A percentile compares a stretch with the other conserved stretches of the same genome.
Conservation (phyloP, 352 stramenopile genomes). For the Pythium biforme region DNA sequence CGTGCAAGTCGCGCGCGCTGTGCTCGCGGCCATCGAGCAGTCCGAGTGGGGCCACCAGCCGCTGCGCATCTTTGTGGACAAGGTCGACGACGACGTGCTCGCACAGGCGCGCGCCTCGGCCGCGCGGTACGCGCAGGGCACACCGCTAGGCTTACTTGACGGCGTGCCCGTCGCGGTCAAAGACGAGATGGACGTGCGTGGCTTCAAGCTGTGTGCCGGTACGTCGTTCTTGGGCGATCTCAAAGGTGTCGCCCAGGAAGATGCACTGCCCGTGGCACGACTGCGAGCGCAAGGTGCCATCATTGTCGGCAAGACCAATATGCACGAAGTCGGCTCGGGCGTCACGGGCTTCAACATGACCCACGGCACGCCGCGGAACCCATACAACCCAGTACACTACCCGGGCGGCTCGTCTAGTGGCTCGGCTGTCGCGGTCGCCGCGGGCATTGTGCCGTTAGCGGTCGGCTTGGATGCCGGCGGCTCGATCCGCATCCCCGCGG, state of each 20-base stretch:
- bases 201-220: slow-evolving; percentile 64
- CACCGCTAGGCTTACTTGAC: slow-evolving; percentile 76
- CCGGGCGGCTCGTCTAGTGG: slow-evolving; percentile 90
- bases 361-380: slow-evolving; percentile 75
- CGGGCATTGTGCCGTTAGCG: slow-evolving; percentile 85
- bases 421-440: slow-evolving; percentile 82
- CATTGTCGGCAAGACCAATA: slow-evolving; percentile 88
- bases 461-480: slow-evolving; percentile 88
- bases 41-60: slow-evolving; percentile 51
- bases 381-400: slow-evolving; percentile 83
- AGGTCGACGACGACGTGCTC: slow-evolving; percentile 70
- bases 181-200: slow-evolving; percentile 78
- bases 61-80: slow-evolving; percentile 74
- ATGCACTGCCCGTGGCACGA: slow-evolving; percentile 55
- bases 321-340: slow-evolving; percentile 83
- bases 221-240: slow-evolving; percentile 75
- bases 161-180: slow-evolving; percentile 89
- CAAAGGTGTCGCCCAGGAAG: slow-evolving; percentile 35
- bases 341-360: slow-evolving; percentile 82
- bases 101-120: slow-evolving; percentile 62
- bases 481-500: slow-evolving; percentile 89
- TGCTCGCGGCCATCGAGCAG: slow-evolving; percentile 51
- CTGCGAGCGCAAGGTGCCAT: slow-evolving; percentile 77
- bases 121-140: slow-evolving; percentile 63
- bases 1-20: slow-evolving; percentile 65